Base-by-base conservation (phyloP, 257 asterid species). In the Striga asiatica region DNA sequence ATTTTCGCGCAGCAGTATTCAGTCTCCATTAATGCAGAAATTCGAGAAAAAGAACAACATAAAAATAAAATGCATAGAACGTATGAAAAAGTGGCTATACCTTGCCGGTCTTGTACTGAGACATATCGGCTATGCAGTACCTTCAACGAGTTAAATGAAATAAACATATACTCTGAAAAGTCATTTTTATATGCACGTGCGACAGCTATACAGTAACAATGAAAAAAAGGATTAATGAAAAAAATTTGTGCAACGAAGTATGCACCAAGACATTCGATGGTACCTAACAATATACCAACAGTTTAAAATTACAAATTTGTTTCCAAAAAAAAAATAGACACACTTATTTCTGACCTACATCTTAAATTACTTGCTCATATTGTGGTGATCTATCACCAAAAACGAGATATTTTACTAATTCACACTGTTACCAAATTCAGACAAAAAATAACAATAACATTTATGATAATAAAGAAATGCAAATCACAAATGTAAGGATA, bases 121-220 rank as follows among this genome's bases (percentile, higher is more conserved):
- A 78, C 98, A 92, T 92, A 61, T 92, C 98, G 63, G 98, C 98
- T 75, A 92, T 77, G 78, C 98, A 92, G 60, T 92, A 92, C 82
- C 95, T 85, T 71, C 31, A 32, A 41, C 32, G 53, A 61, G 83
- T 78, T 64, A 76, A 82, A 70, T 64, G 39, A 68, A 62, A 37
- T 17, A 18, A 50, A 46, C 14, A 22, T 11, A 53, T 19, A 41
- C 8, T 13, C 50, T 19, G 25, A 55, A 8, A 58, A 22, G 24
- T 5, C 13, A 18, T 13, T 13, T 16, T 45, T 47, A n/a, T n/a
- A n/a, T n/a, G n/a, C n/a, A n/a, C n/a, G n/a, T n/a, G n/a, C n/a
- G n/a, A n/a, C n/a, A n/a, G n/a, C n/a, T n/a, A n/a, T n/a, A n/a
- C n/a, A n/a, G n/a, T n/a, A n/a, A n/a, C n/a, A n/a, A n/a, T n/a